Evolutionary conservation across 345 rosid genomes (phyloP), one percentile per base, ranked within the genome.

Genomic region (Arabidopsis suecica): DNA sequence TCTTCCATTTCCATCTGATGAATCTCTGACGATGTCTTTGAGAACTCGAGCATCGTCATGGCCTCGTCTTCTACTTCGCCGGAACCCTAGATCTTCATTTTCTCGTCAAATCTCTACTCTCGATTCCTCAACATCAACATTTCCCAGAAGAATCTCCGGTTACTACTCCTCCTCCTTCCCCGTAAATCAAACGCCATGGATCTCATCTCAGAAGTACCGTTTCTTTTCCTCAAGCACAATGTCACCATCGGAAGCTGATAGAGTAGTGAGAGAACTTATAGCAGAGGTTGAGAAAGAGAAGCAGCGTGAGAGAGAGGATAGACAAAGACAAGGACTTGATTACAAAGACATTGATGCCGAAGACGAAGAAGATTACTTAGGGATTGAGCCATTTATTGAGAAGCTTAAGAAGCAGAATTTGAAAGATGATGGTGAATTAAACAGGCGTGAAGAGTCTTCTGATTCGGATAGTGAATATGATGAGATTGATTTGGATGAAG

Each of bases 341-440:
- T 87, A 82, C 23, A 84, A 84, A 73, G 97, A 91, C 77, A 85
- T 94, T 44, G 98, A 91, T 73, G 79, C 73, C 42, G 97, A 91
- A 79, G 97, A 88, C 41, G 85, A 91, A 33, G 97, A 90, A 74
- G 98, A 94, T 48, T 91, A 84, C 80, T 67, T 90, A 80, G 97
- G 96, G 1, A 89, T 94, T 28, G 83, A 83, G 49, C 88, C 92
- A 0, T 78, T 91, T 81, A 90, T 94, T 37, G 90, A 88, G 79
- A 91, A 85, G 84, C 85, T 91, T 9, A 87, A 90, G 80, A 88
- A 86, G 70, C 74, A 83, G 84, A 83, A 74, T 53, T 78, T 82
- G 55, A 91, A 87, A 71, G 80, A 79, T 20, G 40, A 72, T 38
- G 53, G 71, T 42, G 86, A 83, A 8, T 75, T 83, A 68, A 49